Conservation (phyloP, 108 stramenopile species). For the Pseudonitzschia multiseries region DNA sequence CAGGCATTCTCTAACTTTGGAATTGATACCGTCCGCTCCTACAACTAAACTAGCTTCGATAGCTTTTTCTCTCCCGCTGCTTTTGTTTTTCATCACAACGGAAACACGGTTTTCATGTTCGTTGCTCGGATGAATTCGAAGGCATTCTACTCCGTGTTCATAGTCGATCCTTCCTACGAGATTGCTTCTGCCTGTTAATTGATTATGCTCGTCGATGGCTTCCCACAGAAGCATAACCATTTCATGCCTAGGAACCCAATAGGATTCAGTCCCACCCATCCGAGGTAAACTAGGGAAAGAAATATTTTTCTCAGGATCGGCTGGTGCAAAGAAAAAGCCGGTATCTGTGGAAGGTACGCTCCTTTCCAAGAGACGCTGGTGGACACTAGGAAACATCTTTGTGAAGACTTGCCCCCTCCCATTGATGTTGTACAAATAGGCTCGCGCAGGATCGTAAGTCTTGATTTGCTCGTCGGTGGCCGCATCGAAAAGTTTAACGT, state of each 20-base stretch:
- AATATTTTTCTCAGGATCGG: background rate
- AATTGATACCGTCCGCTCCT: constrained; percentile 76
- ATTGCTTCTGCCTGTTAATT: background rate
- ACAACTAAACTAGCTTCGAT: constrained; percentile 33
- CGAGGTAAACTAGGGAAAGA: background rate
- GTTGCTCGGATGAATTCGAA: background rate
- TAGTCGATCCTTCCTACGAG: background rate
- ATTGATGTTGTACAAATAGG: constrained; percentile 67
- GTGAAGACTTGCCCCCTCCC: constrained; percentile 39
- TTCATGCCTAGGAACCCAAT: constrained; percentile 9
- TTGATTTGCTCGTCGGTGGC: background rate
- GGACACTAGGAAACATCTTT: background rate
- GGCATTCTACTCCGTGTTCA: background rate
- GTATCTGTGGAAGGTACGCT: constrained; percentile 9
- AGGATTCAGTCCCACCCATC: background rate
- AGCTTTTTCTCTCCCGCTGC: background rate
- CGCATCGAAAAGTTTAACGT: constrained; percentile 51
- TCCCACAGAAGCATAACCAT: constrained; percentile 1
- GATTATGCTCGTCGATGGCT: constrained; percentile 3
- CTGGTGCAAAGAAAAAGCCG: background rate
- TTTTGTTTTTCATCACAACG: constrained; percentile 4
- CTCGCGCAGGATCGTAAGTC: constrained; percentile 49
- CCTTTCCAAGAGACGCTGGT: background rate
- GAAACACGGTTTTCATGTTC: background rate
- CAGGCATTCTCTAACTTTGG: constrained; percentile 56